Base-by-base conservation (phyloP, 371 early-diverging fungal species). In the Mortierella sp. region DNA sequence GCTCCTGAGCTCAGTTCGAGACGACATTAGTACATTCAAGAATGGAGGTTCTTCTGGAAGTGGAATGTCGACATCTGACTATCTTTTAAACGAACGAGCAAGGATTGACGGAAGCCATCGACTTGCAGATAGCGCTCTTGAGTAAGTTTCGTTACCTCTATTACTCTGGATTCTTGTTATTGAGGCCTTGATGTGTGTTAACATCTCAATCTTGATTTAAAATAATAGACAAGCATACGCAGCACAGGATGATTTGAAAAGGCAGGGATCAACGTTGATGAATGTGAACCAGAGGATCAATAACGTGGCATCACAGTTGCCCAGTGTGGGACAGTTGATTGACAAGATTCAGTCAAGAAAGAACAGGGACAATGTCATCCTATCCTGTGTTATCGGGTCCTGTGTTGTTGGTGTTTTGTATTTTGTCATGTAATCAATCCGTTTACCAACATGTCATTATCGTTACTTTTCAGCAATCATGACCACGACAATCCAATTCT, bases 271-370 rank as follows among this genome's bases (percentile, higher is more conserved):
- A 15, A 72, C 81, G 1, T 47, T 80, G 33, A 65, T 63, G 45
- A 74, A 59, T 62, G 75, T 80, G 52, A 75, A 80, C 62, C 71
- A 74, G 52, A 68, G 75, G 67, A 80, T 80, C 48, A 75, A 70
- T 50, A 72, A 80, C 63, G 81, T 80, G 62, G 75, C 81, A n/a
- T 60, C 74, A 16, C 81, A 80, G 43, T 63, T 80, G 32, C 81
- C 81, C 2, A 63, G 81, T 10, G 75, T 80, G 32, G 81, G 81
- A 19, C 71, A 80, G 16, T 67, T 80, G 69, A 80, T 80, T 15
- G 81, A 72, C 65, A 80, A 80, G 72, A 80, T 80, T 55, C 81
- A 80, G 53, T 75, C 81, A 41, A 63, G 81, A 15, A 80, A 80
- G 69, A 74, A 65, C 59, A 58, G 81, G 58, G 81, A 80, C 60